Base-by-base conservation (phyloP, 2,329 filamentous ascomycete genomes). In the Aspergillus fijiensis region DNA sequence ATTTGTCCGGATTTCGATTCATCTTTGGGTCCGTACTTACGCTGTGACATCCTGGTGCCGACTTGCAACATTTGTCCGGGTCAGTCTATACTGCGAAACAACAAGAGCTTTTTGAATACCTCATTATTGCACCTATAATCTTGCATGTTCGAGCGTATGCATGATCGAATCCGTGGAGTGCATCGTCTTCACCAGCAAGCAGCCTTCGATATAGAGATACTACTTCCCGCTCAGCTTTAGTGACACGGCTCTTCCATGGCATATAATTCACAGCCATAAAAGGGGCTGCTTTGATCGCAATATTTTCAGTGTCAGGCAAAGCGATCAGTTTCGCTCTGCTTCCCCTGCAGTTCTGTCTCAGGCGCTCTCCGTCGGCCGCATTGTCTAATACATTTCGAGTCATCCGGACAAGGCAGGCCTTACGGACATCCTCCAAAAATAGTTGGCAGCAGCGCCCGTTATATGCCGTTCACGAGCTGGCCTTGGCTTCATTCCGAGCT, bases 361-460 rank as follows among this genome's bases (percentile, higher is more conserved):
- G 16, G 16, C 39, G 16, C 39, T 45, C 39, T 45, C 6, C 14
- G 12, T 19, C 6, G 14, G 39, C 39, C 7, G 14, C 16, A 45
- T 19, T n/a, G 16, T 14, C 16, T 4, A 2, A 45, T 19, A 45
- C 39, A 5, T 7, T 45, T 45, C 16, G 39, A 45, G 39, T 16
- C 16, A 51, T 60, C 55, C 51, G 48, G 54, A 59, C 63, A 64
- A 66, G 64, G 66, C 66, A 47, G 66, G 66, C 61, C 65, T 63
- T 67, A 60, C 53, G 55, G 53, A 56, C 39, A 19, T 45, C 19
- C 39, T 45, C 39, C 16, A 12, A 16, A 42, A 19, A 16, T 19
- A 16, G 12, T 19, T 19, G 5, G 39, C 39, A 19, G 16, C 7
- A 16, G 39, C 16, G 16, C 39, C 33, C n/a, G 14, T 7, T 45